A percentile compares a stretch with the other conserved stretches of the same genome.
Conservation (phyloP, 1,284 basidiomycete species). For the Wallemia ichthyophaga region DNA sequence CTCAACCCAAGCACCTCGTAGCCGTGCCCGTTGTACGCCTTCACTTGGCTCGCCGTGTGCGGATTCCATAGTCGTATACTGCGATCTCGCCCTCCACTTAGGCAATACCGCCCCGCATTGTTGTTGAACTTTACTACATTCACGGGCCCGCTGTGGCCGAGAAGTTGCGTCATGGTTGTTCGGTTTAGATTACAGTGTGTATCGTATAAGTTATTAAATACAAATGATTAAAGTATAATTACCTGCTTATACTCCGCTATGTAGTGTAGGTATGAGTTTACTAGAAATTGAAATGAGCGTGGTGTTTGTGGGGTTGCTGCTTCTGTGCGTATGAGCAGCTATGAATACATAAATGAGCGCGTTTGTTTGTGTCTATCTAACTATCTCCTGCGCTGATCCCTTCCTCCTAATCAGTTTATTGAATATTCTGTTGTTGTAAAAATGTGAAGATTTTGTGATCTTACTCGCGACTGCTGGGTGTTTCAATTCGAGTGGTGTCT, state of each 20-base stretch:
- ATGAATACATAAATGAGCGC: not conserved
- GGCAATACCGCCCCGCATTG: slow-evolving; percentile 52
- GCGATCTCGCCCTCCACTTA: slow-evolving; percentile 74
- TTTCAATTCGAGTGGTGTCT: not conserved
- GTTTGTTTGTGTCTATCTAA: not conserved
- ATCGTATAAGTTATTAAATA: too few species aligned
- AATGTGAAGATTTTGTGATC: not conserved
- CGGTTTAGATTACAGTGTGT: too few species aligned
- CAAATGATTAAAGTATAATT: too few species aligned
- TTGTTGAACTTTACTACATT: slow-evolving; percentile 62
- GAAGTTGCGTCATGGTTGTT: slow-evolving; percentile 8
- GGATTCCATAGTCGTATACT: slow-evolving; percentile 78
- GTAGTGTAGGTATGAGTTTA: too few species aligned
- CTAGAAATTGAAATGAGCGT: too few species aligned
- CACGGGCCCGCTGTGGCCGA: slow-evolving; percentile 40
- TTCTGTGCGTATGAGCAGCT: not conserved
- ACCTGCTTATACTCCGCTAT: too few species aligned
- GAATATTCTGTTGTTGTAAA: not conserved
- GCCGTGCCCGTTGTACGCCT: slow-evolving; percentile 61
- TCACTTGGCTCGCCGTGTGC: slow-evolving; percentile 49
- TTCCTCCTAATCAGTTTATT: not conserved
- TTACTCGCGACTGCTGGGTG: not conserved
- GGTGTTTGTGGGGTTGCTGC: too few species aligned
- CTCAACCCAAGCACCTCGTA: slow-evolving; percentile 74
- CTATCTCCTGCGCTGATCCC: not conserved